Conservation (phyloP, 768 basidiomycete genomes). For the Auricularia sp. region DNA sequence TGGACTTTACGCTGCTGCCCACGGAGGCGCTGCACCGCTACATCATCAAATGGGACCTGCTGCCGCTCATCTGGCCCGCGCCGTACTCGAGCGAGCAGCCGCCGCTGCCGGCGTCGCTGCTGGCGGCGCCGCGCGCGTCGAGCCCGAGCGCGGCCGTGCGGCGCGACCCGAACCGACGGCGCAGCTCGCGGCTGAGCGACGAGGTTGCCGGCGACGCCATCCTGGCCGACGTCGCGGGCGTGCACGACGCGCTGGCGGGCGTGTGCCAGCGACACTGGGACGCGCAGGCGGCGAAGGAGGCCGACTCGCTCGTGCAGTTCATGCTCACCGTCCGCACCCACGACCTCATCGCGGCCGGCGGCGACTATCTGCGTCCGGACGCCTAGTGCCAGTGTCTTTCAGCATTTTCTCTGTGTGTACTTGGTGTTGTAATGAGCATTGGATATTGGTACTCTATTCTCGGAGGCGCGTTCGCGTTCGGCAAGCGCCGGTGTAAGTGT, state of each 20-base stretch:
- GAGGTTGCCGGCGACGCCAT: constrained; percentile 53
- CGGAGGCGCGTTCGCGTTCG: background rate
- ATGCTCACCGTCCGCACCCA: constrained; percentile 24
- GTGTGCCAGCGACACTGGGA: constrained; percentile 69
- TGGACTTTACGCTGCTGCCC: constrained; percentile 70
- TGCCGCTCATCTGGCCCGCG: constrained; percentile 61
- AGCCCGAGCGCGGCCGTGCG: constrained; percentile 51
- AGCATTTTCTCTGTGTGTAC: background rate
- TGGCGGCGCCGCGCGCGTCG: constrained; percentile 42
- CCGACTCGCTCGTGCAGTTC: constrained; percentile 73
- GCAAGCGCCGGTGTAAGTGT: background rate
- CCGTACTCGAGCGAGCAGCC: constrained; percentile 60
- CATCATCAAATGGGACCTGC: constrained; percentile 60
- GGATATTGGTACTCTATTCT: background rate
- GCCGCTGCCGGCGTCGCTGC: constrained; percentile 54
- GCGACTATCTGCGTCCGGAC: background rate
- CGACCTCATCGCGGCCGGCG: background rate
- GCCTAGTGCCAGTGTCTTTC: background rate
- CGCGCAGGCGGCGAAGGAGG: constrained; percentile 58
- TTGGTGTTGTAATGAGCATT: background rate
- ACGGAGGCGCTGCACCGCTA: constrained; percentile 57
- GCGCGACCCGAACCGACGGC: constrained; percentile 36
- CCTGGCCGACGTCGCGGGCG: constrained; percentile 57
- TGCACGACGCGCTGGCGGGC: constrained; percentile 55
- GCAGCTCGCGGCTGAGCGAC: constrained; percentile 66